phyloP scores from a whole-genome alignment of 192 early-diverging fungal genomes.

The Coemansia guatemalensis region DNA sequence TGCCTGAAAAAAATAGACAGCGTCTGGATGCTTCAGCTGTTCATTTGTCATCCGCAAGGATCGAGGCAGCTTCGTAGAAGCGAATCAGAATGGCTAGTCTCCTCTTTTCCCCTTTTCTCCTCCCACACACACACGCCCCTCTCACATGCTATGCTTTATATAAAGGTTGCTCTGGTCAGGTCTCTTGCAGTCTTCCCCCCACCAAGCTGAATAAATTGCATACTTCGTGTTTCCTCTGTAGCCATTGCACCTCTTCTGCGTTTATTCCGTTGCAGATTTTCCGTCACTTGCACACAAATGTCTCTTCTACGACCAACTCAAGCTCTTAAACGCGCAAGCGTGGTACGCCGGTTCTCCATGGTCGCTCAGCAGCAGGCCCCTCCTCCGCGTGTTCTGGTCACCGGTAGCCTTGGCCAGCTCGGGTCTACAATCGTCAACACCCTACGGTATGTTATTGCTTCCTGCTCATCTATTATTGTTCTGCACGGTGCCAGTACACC shows the following conservation, averaged over 20 bases:
- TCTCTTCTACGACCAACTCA: neutral
- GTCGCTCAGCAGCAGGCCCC: conserved; percentile 10
- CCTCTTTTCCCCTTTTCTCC: no score
- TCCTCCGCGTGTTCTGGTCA: conserved; percentile 59
- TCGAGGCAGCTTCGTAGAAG: neutral
- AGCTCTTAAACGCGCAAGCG: neutral
- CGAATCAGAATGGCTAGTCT: neutral
- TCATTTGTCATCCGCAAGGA: neutral
- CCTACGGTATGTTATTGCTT: conserved; percentile 45
- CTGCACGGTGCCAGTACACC: neutral
- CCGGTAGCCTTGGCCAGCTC: conserved; percentile 63
- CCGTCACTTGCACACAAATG: neutral
- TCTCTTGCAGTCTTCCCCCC: neutral
- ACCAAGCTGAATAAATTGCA: conserved; percentile 3
- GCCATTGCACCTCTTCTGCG: neutral
- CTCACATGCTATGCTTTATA: neutral
- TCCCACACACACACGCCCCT: no score
- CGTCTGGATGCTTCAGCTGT: neutral
- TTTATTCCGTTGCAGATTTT: neutral
- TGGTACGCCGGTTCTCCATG: conserved; percentile 16
- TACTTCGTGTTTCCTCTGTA: neutral
- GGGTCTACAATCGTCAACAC: conserved; percentile 60
- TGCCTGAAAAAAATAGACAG: neutral
- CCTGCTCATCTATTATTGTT: neutral
- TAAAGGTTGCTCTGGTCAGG: neutral